phyloP scores from a whole-genome alignment of 2,329 filamentous ascomycete species.

The Paracamarosporium sp. region DNA sequence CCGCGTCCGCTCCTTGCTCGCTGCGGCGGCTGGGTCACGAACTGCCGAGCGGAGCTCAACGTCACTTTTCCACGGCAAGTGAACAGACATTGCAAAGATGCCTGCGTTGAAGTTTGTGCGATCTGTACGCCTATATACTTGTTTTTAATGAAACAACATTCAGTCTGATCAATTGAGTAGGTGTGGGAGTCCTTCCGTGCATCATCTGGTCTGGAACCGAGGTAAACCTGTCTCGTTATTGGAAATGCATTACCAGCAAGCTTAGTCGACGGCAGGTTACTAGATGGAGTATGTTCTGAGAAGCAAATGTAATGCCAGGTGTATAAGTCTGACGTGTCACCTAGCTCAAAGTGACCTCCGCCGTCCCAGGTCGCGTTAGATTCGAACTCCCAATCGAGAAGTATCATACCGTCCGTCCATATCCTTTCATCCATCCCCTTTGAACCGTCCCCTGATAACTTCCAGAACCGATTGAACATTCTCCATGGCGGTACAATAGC shows the following conservation, averaged over 20 bases:
- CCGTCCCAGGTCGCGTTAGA: slow-evolving; percentile 70
- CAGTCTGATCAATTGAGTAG: slow-evolving; percentile 54
- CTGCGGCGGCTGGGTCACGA: neutral
- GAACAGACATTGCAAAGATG: slow-evolving; percentile 26
- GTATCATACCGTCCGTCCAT: slow-evolving; percentile 71
- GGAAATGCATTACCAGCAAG: neutral
- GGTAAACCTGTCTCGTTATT: slow-evolving; percentile 59
- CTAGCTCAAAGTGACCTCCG: slow-evolving; percentile 72
- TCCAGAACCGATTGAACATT: slow-evolving; percentile 75
- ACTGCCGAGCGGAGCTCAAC: slow-evolving; percentile 26
- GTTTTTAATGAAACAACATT: neutral
- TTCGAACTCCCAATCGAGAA: slow-evolving; percentile 79
- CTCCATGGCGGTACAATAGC: slow-evolving; percentile 82
- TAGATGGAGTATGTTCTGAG: slow-evolving; percentile 48
- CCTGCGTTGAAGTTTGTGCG: slow-evolving; percentile 67
- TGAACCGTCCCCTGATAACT: neutral
- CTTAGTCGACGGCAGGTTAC: slow-evolving; percentile 36
- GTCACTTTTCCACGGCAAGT: slow-evolving; percentile 24
- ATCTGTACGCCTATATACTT: slow-evolving; percentile 58
- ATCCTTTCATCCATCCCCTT: neutral
- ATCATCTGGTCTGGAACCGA: slow-evolving; percentile 87
- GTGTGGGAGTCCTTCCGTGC: slow-evolving; percentile 85
- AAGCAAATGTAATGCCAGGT: neutral
- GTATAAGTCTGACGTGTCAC: neutral
- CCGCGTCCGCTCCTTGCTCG: too few relatives aligned